phyloP scores from a whole-genome alignment of 1,139 yeast genomes.

The Protomyces inouyei region DNA sequence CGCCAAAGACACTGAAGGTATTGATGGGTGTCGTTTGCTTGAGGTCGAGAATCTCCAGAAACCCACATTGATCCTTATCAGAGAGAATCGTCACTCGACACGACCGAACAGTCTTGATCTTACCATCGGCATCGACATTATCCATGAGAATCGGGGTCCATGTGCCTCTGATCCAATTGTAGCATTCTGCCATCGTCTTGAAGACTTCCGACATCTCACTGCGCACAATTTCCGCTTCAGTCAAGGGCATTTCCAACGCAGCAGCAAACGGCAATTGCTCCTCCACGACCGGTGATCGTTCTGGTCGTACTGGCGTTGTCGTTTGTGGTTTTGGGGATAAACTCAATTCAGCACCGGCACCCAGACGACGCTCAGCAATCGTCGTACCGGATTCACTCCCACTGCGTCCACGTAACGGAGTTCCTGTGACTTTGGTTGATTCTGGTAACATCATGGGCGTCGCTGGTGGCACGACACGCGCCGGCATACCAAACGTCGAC shows the following conservation, averaged over 20 bases:
- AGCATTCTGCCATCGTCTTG: conserved; percentile 25
- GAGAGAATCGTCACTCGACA: conserved; percentile 12
- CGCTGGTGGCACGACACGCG: conserved; percentile 12
- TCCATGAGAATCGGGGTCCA: conserved; percentile 25
- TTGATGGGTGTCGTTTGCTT: conserved; percentile 8
- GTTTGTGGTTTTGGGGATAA: background rate
- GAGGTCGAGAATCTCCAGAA: conserved; percentile 13
- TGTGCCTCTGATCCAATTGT: conserved; percentile 16
- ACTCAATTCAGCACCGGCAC: conserved; percentile 9
- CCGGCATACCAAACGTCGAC: conserved; percentile 18
- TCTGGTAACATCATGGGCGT: conserved; percentile 16
- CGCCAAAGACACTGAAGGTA: conserved; percentile 10
- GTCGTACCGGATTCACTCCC: background rate
- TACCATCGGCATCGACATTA: conserved; percentile 11
- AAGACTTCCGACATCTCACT: conserved; percentile 3
- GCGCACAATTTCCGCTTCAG: background rate
- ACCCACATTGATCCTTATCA: conserved; percentile 4
- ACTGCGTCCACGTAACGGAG: background rate
- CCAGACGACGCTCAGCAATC: conserved; percentile 13
- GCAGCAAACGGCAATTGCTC: background rate
- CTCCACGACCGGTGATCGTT: background rate
- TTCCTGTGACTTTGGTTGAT: background rate
- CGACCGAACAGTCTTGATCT: conserved; percentile 17
- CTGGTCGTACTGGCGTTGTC: background rate
- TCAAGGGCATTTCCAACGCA: background rate